Percentiles rank a stretch among this genome's conserved stretches.
phyloP scores from a whole-genome alignment of 768 basidiomycete species.

The Collybiopsis luxurians region DNA sequence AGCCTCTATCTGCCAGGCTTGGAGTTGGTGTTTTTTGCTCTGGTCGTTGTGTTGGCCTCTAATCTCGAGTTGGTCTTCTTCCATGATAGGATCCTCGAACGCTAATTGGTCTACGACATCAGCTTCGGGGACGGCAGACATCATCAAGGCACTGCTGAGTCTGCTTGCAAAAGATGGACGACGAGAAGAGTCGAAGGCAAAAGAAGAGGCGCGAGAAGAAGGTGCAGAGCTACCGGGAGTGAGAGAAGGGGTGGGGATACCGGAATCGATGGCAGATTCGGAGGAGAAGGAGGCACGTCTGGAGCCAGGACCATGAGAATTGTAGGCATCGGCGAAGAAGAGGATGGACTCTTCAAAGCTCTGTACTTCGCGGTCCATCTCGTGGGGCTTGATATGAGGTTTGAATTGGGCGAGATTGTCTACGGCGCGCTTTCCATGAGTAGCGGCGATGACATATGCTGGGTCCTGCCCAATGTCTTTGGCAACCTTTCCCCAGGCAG shows the following conservation, averaged over 20 bases:
- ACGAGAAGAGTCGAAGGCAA: slow-evolving; percentile 29
- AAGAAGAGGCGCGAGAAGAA: slow-evolving; percentile 42
- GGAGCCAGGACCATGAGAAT: slow-evolving; percentile 38
- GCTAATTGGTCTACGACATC: slow-evolving; percentile 15
- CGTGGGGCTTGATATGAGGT: slow-evolving; percentile 49
- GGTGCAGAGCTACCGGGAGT: slow-evolving; percentile 37
- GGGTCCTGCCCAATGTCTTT: slow-evolving; percentile 67
- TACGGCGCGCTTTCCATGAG: slow-evolving; percentile 76
- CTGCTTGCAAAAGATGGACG: slow-evolving; percentile 47
- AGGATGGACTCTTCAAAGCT: slow-evolving; percentile 65
- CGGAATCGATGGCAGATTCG: slow-evolving; percentile 25
- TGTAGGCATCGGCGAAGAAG: slow-evolving; percentile 61
- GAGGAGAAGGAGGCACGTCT: slow-evolving; percentile 19
- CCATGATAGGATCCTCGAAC: slow-evolving; percentile 27
- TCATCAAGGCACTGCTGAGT: slow-evolving; percentile 37
- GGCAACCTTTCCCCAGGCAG: slow-evolving; percentile 74
- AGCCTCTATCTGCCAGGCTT: slow-evolving; percentile 58
- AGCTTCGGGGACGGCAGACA: slow-evolving; percentile 30
- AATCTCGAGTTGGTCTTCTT: slow-evolving; percentile 33
- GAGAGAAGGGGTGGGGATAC: slow-evolving; percentile 38
- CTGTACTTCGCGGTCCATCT: slow-evolving; percentile 58
- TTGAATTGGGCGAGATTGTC: slow-evolving; percentile 69
- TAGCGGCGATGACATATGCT: slow-evolving; percentile 64
- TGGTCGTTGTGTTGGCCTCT: slow-evolving; percentile 16
- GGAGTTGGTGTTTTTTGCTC: slow-evolving; percentile 27